Percentiles rank a stretch among this genome's conserved stretches.
These are phyloP conservation scores for Leptodermis oblonga DNA, from an alignment of 257 asterid species.

Conservation along the genomic window DNA sequence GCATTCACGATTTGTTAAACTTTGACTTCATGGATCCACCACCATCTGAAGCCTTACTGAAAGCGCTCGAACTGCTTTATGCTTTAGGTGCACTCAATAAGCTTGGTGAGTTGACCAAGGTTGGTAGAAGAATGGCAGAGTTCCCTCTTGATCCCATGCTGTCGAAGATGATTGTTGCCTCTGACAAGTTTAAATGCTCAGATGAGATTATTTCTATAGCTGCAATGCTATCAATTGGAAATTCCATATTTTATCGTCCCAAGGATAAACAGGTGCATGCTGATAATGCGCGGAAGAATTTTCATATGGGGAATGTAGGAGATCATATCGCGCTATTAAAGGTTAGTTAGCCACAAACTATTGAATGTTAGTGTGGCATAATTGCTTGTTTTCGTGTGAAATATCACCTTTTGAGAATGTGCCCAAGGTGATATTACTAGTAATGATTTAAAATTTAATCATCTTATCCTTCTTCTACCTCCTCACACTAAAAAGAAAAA, in stretches of 20 bases:
- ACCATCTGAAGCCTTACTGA: constrained; percentile 84
- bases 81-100: constrained; percentile 90
- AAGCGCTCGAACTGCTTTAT: constrained; percentile 84
- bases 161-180: constrained; percentile 90
- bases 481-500: not conserved
- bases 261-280: constrained; percentile 95
- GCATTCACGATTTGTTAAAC: constrained; percentile 78
- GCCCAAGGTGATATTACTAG: not conserved
- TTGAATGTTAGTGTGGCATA: constrained; percentile 1
- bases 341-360: constrained; percentile 36
- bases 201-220: constrained; percentile 91
- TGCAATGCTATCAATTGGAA: constrained; percentile 89
- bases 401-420: not conserved
- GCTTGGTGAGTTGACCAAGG: constrained; percentile 77
- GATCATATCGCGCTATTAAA: constrained; percentile 86
- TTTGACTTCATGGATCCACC: constrained; percentile 99
- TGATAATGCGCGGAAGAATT: constrained; percentile 88
- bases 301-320: constrained; percentile 92
- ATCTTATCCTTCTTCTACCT: not conserved
- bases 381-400: not conserved
- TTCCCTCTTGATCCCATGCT: constrained; percentile 95
- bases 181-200: constrained; percentile 76
- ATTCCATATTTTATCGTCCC: constrained; percentile 89
- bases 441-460: not conserved
- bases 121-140: constrained; percentile 95